A percentile compares a stretch with the other conserved stretches of the same genome.
phyloP scores from a whole-genome alignment of 2,329 filamentous ascomycete species.

The Fusarium decemcellulare region DNA sequence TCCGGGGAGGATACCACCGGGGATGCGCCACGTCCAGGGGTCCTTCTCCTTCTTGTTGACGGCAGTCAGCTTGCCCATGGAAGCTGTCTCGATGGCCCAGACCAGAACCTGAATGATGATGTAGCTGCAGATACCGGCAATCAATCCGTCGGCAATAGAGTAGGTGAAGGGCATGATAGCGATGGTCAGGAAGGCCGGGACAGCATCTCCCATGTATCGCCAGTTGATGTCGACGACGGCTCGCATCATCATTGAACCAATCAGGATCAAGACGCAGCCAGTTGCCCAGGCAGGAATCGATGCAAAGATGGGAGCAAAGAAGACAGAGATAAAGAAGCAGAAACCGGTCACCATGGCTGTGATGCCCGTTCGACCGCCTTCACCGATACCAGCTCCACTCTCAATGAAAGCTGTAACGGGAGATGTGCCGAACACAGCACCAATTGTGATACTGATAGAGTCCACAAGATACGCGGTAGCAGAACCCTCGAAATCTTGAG shows the following conservation, averaged over 20 bases:
- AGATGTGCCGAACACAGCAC: slow-evolving; percentile 81
- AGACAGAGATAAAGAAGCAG: slow-evolving; percentile 89
- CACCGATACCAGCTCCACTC: slow-evolving; percentile 90
- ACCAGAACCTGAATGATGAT: slow-evolving; percentile 80
- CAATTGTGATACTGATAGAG: slow-evolving; percentile 83
- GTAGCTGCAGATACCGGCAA: slow-evolving; percentile 84
- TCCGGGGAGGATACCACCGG: slow-evolving; percentile 80
- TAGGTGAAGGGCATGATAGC: slow-evolving; percentile 92
- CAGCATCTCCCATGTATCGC: slow-evolving; percentile 85
- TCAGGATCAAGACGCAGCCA: slow-evolving; percentile 87
- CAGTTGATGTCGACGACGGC: slow-evolving; percentile 89
- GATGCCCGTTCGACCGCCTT: slow-evolving; percentile 88
- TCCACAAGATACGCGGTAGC: slow-evolving; percentile 88
- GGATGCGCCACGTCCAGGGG: slow-evolving; percentile 83
- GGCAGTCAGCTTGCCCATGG: slow-evolving; percentile 79
- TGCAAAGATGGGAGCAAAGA: slow-evolving; percentile 92
- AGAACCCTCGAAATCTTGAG: slow-evolving; percentile 90
- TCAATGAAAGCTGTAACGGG: slow-evolving; percentile 92
- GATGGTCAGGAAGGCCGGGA: slow-evolving; percentile 88
- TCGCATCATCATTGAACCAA: slow-evolving; percentile 89
- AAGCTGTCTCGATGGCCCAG: slow-evolving; percentile 76
- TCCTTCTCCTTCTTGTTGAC: slow-evolving; percentile 84
- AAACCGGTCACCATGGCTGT: slow-evolving; percentile 84
- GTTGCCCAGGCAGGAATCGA: slow-evolving; percentile 93
- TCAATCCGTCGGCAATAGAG: slow-evolving; percentile 88